A percentile compares a stretch with the other conserved stretches of the same genome.
Evolutionary conservation across 2,329 filamentous ascomycete species (phyloP).

Genomic region (Diaporthe sp.): DNA sequence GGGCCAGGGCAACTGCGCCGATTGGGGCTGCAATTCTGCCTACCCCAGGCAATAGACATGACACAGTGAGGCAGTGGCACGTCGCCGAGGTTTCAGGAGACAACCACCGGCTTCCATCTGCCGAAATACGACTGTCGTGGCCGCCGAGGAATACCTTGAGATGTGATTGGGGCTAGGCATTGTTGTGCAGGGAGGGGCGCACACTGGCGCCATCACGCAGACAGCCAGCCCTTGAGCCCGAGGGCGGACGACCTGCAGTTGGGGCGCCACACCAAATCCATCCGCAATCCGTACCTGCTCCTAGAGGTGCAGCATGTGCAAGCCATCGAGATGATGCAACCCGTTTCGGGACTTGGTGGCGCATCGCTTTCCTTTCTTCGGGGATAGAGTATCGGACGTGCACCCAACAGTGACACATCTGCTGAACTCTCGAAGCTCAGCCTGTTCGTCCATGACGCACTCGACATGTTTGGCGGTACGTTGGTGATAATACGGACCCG

Average conservation of each 20-base stretch:
- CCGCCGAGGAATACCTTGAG: background rate
- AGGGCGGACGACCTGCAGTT: background rate
- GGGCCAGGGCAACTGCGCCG: background rate
- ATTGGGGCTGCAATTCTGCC: background rate
- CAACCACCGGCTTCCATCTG: background rate
- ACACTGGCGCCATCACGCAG: background rate
- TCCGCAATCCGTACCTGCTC: background rate
- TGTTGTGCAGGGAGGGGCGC: background rate
- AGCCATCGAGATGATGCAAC: background rate
- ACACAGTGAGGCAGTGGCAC: background rate
- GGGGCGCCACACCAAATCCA: background rate
- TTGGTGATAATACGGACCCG: no score
- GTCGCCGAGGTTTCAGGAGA: background rate
- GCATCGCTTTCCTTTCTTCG: no score
- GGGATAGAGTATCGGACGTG: accelerated
- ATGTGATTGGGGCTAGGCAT: background rate
- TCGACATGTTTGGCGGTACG: no score
- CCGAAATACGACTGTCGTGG: background rate
- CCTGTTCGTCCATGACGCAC: background rate
- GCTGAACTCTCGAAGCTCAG: no score
- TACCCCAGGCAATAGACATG: background rate
- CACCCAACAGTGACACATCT: background rate
- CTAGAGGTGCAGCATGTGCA: no score
- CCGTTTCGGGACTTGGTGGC: background rate
- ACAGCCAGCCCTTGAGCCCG: background rate